These are phyloP conservation scores for Kregervanrija pseudodelftensis DNA, from an alignment of 805 yeast genomes.

Conservation along the genomic window DNA sequence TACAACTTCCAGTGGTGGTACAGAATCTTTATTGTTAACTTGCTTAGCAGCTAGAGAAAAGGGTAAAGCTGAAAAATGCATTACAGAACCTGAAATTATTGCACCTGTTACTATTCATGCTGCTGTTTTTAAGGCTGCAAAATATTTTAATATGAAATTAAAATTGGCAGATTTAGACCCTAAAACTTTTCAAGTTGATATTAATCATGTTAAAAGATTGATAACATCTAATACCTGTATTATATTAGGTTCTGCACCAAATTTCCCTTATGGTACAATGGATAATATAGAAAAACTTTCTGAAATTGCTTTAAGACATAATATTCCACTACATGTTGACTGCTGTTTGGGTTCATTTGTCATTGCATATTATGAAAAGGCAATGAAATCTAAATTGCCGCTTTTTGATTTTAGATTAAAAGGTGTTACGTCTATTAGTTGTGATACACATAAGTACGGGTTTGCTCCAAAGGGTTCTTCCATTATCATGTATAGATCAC, in stretches of 20 bases:
- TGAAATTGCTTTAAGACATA: constrained; percentile 50
- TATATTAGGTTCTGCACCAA: constrained; percentile 91
- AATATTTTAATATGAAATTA: constrained; percentile 79
- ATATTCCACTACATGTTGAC: constrained; percentile 91
- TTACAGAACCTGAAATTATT: constrained; percentile 73
- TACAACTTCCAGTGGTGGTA: constrained; percentile 88
- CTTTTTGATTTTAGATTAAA: constrained; percentile 77
- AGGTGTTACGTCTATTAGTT: constrained; percentile 96
- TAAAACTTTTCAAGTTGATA: constrained; percentile 57
- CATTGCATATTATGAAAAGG: constrained; percentile 59
- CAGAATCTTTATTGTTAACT: constrained; percentile 83
- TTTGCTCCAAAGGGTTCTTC: constrained; percentile 98
- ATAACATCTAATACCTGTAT: constrained; percentile 77
- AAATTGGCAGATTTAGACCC: constrained; percentile 71
- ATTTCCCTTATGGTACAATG: constrained; percentile 92
- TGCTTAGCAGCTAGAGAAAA: constrained; percentile 83
- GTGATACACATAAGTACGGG: constrained; percentile 98
- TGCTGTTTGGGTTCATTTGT: constrained; percentile 93
- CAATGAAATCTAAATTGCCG: constrained; percentile 34
- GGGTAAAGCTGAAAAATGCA: constrained; percentile 51
- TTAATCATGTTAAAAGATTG: constrained; percentile 50
- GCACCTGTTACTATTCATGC: constrained; percentile 93
- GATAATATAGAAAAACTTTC: constrained; percentile 80
- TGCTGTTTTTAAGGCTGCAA: constrained; percentile 88
- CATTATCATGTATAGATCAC: constrained; percentile 76